phyloP scores from a whole-genome alignment of 2,329 filamentous ascomycete species.

The Penicillium sp. region DNA sequence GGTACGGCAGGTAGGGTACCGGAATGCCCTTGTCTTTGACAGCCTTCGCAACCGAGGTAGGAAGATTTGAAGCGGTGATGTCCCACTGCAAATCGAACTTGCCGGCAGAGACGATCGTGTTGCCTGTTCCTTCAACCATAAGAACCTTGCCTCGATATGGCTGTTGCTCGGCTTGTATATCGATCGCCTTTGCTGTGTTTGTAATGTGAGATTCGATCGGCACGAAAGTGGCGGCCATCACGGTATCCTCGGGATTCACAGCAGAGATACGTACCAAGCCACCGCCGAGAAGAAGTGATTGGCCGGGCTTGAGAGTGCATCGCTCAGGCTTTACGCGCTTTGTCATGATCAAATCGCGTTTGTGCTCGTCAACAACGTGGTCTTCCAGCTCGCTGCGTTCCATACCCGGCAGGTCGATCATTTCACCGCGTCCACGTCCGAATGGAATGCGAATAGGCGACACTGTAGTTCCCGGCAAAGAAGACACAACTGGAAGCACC shows the following conservation, averaged over 20 bases:
- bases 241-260: conserved; percentile 60
- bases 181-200: conserved; percentile 74
- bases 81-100: conserved; percentile 75
- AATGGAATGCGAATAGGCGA: conserved; percentile 93
- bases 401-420: conserved; percentile 89
- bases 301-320: conserved; percentile 68
- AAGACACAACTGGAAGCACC: conserved; percentile 80
- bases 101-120: conserved; percentile 68
- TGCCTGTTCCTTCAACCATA: conserved; percentile 57
- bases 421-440: conserved; percentile 79
- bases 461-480: conserved; percentile 88
- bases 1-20: conserved; percentile 64
- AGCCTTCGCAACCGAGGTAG: conserved; percentile 68
- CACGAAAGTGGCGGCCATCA: conserved; percentile 85
- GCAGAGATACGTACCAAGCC: conserved; percentile 88
- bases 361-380: conserved; percentile 67
- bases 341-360: conserved; percentile 73
- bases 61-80: conserved; percentile 76
- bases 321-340: conserved; percentile 72
- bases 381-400: conserved; percentile 70
- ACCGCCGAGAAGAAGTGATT: conserved; percentile 80
- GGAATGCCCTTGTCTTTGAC: conserved; percentile 62
- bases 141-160: conserved; percentile 65
- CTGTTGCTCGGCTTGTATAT: conserved; percentile 66
- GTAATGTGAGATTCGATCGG: conserved; percentile 76